Base-by-base conservation (phyloP, 352 stramenopile species). In the Phytophthora brassicae region DNA sequence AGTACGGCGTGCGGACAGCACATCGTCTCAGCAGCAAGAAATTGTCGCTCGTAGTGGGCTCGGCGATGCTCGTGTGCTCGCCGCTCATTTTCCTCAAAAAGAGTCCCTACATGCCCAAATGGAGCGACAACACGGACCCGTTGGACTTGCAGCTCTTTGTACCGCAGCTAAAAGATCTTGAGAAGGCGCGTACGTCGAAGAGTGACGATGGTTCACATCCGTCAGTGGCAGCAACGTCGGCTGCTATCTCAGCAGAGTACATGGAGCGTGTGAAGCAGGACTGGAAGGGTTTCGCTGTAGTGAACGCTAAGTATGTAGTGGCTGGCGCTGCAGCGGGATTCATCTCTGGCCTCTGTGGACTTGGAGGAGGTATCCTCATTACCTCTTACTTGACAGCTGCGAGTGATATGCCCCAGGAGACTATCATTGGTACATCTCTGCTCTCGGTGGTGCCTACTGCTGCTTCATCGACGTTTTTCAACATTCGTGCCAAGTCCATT, bases 61-160 rank as follows among this genome's bases (percentile, higher is more conserved):
- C 73, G 20, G 84, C 84, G n/a, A 93, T 95, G 86, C 70, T 95
- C 8, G 16, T 80, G 12, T 89, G 76, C 50, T 84, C 85, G 22
- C 86, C 86, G 23, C 68, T 95, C 14, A 92, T 95, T 60, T 84
- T 89, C 29, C 77, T 95, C 51, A 95, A 95, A 70, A 88, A 93
- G 46, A 88, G 74, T 45, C 39, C 64, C 16, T 80, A 90, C 69
- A 84, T 93, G 57, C 84, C 84, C 36, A 91, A 91, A 60, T 90
- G 79, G 64, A 91, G 68, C 48, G 68, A 74, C 24, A 44, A 62
- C 29, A 56, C 77, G 39, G 53, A 86, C 33, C 79, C 76, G 20
- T 50, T 95, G 28, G 86, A 95, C 48, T 57, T 95, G 55, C 86
- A 95, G 68, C 91, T 89, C 66, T 95, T 80, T 64, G 71, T 78